Evolutionary conservation across 495 filamentous ascomycete species (phyloP), one percentile per base, ranked within the genome.

Genomic region (Aspergillus taichungensis): DNA sequence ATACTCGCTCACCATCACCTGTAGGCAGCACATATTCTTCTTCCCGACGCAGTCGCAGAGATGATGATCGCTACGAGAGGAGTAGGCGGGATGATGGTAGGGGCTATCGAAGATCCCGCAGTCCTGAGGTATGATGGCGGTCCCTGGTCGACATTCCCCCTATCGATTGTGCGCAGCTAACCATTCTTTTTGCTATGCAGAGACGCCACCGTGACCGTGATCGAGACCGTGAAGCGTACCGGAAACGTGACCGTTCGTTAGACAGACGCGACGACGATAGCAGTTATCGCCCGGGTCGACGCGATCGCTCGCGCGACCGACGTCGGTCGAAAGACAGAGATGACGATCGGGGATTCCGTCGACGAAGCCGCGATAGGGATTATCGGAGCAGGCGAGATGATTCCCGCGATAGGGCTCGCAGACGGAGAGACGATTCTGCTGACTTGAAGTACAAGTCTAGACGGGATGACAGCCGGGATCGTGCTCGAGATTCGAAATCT

Each of bases 1-100:
- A 88, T 80, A 81, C 83, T 80, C 85, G 84, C 84, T 89, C 85
- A 89, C 85, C 85, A 86, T 88, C 85, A 80, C 85, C 85, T 84
- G 82, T 84, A 88, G 85, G 84, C 82, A 88, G 84, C 75, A 80
- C 85, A 60, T 79, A 77, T 67, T 83, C 82, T 67, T 81, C 82
- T 57, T 82, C 83, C 56, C 82, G 78, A 72, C 77, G 79, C 54
- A 69, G 60, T 55, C 84, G 82, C 60, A 80, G 83, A 75, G 83
- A 88, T 62, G 82, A 87, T 64, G 84, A 87, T 62, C 78, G 83
- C 48, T 79, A 77, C 66, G 81, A 87, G 50, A 71, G 73, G 61
- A 72, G 63, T 50, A 72, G 77, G 40, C 72, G 83, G 50, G 84
- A 85, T 62, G 82, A 83, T 64, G 68, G 65, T 34, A 68, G 76